Conservation (phyloP, 2,329 filamentous ascomycete species). For the Hymenoscyphus linearis region DNA sequence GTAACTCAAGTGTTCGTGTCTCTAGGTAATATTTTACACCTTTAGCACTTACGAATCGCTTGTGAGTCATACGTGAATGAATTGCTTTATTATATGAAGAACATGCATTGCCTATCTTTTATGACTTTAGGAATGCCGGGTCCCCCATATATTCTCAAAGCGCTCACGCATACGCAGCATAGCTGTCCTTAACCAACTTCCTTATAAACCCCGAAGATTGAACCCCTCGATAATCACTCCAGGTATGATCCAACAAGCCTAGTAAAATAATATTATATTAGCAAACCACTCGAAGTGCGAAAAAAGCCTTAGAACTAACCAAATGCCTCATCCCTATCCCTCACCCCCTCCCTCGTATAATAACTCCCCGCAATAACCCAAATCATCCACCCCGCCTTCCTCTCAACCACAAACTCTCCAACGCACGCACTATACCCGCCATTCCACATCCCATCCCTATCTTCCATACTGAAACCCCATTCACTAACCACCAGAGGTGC, state of each 20-base stretch:
- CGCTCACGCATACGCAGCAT: constrained; percentile 10
- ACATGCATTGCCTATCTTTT: too few species aligned
- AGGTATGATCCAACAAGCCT: constrained; percentile 16
- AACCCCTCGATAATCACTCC: constrained; percentile 12
- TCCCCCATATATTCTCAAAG: too few species aligned
- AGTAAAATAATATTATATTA: not conserved
- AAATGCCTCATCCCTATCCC: constrained; percentile 53
- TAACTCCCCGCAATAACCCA: constrained; percentile 55
- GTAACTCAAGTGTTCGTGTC: too few species aligned
- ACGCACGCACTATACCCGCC: constrained; percentile 47
- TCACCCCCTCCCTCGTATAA: constrained; percentile 45
- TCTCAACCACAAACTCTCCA: constrained; percentile 33
- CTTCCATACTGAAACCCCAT: constrained; percentile 43
- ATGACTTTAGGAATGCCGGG: too few species aligned
- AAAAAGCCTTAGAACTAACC: constrained; percentile 34
- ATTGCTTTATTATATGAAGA: too few species aligned
- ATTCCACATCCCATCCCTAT: constrained; percentile 39
- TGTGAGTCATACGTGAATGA: too few species aligned
- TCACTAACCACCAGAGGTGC: constrained; percentile 39
- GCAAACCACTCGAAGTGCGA: not conserved
- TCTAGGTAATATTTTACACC: too few species aligned
- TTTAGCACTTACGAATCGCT: too few species aligned
- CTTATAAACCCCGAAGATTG: constrained; percentile 7
- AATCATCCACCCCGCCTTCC: constrained; percentile 48
- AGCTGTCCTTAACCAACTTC: constrained; percentile 9